Evolutionary conservation across 768 basidiomycete genomes (phyloP).

Genomic region (Leccinum arenicola): DNA sequence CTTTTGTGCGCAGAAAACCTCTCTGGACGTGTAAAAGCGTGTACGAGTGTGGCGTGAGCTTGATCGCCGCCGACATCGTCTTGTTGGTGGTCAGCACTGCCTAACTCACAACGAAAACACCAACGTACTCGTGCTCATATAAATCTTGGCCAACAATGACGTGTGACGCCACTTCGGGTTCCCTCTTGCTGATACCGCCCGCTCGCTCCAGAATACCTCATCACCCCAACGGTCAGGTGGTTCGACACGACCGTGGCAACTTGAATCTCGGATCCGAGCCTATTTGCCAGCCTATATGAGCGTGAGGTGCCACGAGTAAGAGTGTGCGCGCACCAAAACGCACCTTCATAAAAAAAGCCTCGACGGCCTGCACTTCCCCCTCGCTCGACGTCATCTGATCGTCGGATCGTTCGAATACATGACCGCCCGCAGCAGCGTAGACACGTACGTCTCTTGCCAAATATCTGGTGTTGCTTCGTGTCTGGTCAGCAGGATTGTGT

Average conservation of each 20-base stretch:
- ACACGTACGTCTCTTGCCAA: constrained; percentile 98
- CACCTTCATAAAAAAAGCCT: constrained; percentile 83
- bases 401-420: constrained; percentile 95
- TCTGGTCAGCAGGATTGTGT: constrained; percentile 26
- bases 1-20: constrained; percentile 88
- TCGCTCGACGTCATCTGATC: constrained; percentile 91
- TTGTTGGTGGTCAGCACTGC: constrained; percentile 30
- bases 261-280: constrained; percentile 97
- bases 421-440: constrained; percentile 86
- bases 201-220: constrained; percentile 96
- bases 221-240: constrained; percentile 88
- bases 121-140: constrained; percentile 92
- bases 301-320: neutral
- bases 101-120: too few species aligned
- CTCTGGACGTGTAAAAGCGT: constrained; percentile 92
- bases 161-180: constrained; percentile 76
- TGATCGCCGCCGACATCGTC: constrained; percentile 88
- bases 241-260: constrained; percentile 96
- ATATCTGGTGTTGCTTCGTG: constrained; percentile 89
- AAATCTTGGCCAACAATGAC: constrained; percentile 80
- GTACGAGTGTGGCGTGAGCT: constrained; percentile 86
- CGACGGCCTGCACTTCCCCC: constrained; percentile 88
- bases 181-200: constrained; percentile 81
- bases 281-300: constrained; percentile 87
- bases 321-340: neutral